Conservation (phyloP, 2,329 filamentous ascomycete species). For the Colletotrichum tabaci region DNA sequence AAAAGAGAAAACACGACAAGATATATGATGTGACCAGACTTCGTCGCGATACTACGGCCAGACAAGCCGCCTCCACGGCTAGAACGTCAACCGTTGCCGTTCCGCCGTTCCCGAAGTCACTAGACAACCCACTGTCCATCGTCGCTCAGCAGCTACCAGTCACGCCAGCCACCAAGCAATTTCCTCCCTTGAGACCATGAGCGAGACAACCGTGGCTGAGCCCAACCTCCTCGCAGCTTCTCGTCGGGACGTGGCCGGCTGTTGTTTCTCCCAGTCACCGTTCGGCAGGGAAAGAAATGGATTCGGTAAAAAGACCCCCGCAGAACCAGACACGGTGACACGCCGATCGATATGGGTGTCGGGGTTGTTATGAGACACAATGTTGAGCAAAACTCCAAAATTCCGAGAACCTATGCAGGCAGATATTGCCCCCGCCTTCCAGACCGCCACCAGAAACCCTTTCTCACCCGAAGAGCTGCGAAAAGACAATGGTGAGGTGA, state of each 20-base stretch:
- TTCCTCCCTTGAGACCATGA: slow-evolving; percentile 15
- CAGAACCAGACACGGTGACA: slow-evolving; percentile 42
- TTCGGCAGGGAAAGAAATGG: slow-evolving; percentile 30
- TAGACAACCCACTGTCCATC: slow-evolving; percentile 45
- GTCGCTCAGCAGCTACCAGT: slow-evolving; percentile 50
- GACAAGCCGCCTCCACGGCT: slow-evolving; percentile 38
- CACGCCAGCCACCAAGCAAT: slow-evolving; percentile 30
- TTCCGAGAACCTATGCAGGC: slow-evolving; percentile 57
- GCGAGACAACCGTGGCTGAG: slow-evolving; percentile 21
- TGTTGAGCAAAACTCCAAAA: slow-evolving; percentile 57
- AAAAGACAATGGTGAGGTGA: slow-evolving; percentile 50
- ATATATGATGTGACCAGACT: slow-evolving; percentile 62
- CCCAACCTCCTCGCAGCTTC: slow-evolving; percentile 34
- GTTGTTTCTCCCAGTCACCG: slow-evolving; percentile 32
- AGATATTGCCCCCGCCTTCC: slow-evolving; percentile 49
- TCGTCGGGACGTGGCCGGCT: slow-evolving; percentile 36
- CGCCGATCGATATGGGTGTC: slow-evolving; percentile 41
- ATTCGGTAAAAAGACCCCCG: slow-evolving; percentile 36
- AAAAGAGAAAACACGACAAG: slow-evolving; percentile 57
- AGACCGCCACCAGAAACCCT: slow-evolving; percentile 50
- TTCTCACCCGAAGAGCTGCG: slow-evolving; percentile 53
- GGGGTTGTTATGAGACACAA: slow-evolving; percentile 49
- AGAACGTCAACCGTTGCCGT: slow-evolving; percentile 47
- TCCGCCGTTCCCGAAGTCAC: slow-evolving; percentile 40
- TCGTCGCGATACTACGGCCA: slow-evolving; percentile 57